Evolutionary conservation across 352 stramenopile species (phyloP).

Genomic region (Pythium plurisporium): DNA sequence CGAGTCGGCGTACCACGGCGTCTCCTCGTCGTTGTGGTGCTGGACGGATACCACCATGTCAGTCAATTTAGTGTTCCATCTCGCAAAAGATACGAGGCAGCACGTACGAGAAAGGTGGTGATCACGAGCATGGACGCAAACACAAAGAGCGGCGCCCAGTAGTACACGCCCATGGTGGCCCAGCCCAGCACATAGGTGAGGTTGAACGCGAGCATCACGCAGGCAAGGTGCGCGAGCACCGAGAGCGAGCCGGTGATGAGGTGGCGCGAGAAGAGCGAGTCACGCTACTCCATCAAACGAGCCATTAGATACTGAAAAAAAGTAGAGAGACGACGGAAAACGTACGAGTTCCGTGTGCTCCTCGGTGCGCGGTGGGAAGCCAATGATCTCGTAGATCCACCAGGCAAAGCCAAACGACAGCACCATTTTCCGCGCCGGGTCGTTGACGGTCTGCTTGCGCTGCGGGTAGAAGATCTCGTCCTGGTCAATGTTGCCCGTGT

Average conservation of each 20-base stretch:
- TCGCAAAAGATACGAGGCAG: not conserved
- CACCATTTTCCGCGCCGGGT: slow-evolving; percentile 46
- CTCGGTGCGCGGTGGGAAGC: slow-evolving; percentile 68
- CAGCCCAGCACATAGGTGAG: slow-evolving; percentile 25
- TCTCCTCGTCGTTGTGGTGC: slow-evolving; percentile 83
- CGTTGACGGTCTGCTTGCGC: slow-evolving; percentile 48
- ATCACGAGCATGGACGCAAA: slow-evolving; percentile 80
- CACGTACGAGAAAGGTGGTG: slow-evolving; percentile 63
- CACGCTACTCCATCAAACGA: slow-evolving; percentile 34
- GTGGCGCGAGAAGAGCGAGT: slow-evolving; percentile 65
- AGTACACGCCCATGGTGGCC: slow-evolving; percentile 65
- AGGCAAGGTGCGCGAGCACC: slow-evolving; percentile 38
- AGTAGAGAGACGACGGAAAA: not conserved
- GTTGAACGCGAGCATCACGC: slow-evolving; percentile 42
- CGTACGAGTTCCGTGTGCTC: slow-evolving; percentile 79
- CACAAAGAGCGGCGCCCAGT: slow-evolving; percentile 70
- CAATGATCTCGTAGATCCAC: slow-evolving; percentile 68
- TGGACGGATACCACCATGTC: slow-evolving; percentile 12
- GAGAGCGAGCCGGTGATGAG: slow-evolving; percentile 47
- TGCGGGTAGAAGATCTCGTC: slow-evolving; percentile 84
- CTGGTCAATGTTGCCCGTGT: slow-evolving; percentile 83
- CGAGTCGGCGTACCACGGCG: slow-evolving; percentile 77
- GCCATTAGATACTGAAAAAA: not conserved
- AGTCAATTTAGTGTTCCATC: not conserved
- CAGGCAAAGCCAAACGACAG: slow-evolving; percentile 51